Base-by-base conservation (phyloP, 306 rosid species). In the Prunus armeniaca region DNA sequence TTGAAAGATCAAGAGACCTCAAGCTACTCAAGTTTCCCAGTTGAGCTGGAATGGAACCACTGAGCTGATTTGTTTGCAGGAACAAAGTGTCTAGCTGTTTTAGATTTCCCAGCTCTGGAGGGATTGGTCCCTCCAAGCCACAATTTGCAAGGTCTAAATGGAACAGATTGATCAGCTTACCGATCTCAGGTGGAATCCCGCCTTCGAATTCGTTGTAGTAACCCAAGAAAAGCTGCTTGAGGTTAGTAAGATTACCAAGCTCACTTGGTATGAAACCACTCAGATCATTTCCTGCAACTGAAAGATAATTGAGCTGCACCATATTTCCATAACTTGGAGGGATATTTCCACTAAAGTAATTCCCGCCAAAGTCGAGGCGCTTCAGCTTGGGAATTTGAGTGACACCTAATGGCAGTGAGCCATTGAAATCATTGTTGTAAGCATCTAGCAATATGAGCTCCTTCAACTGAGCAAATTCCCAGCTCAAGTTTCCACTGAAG, bases 131-230 rank as follows among this genome's bases (percentile, higher is more conserved):
- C 46, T 77, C 86, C 87, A 93, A 76, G 54, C 91, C 80, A 82
- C 98, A 91, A 51, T 79, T 91, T 45, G 98, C 92, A 73, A 93
- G 85, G 88, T 93, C 98, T 32, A 93, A 83, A 66, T 91, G 97
- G 77, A 71, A 75, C 32, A 93, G 79, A 86, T 87, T 88, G 72
- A 69, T 67, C 46, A 93, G 78, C 63, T 83, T 88, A 65, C 97
- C 93, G 54, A 93, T 76, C 57, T 82, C 78, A 10, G 70, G 12
- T 47, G 97, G 97, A 60, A 93, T 86, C 15, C 91, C 97, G 5
- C 97, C 98, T 9, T 91, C 90, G 62, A 91, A 91, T 12, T 82
- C 82, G 57, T 93, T 93, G 84, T 51, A 93, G 45, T 93, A 93
- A 0, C 97, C 98, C 90, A 93, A 82, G 55, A 65, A 87, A 57